Conservation (phyloP, 441 rosid genomes). For the Metrosideros polymorpha region DNA sequence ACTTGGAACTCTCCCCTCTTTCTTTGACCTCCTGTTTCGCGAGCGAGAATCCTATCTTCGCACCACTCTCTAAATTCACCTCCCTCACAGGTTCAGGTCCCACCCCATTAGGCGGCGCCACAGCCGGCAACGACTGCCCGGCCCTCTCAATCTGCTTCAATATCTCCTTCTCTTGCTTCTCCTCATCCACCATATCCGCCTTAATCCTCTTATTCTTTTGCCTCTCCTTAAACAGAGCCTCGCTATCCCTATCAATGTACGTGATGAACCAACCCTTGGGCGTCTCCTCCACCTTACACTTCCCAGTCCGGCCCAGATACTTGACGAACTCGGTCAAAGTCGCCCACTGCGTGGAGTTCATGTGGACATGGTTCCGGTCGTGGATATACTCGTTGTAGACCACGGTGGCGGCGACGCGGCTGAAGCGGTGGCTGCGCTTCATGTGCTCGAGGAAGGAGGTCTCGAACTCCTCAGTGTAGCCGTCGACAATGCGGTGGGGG, state of each 20-base stretch:
- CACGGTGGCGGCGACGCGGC: constrained; percentile 87
- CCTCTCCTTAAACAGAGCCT: constrained; percentile 76
- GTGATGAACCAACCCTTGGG: constrained; percentile 98
- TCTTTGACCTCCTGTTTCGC: constrained; percentile 24
- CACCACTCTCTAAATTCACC: constrained; percentile 43
- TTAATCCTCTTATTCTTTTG: constrained; percentile 72
- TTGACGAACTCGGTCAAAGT: constrained; percentile 84
- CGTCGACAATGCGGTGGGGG: constrained; percentile 61
- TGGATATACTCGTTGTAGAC: constrained; percentile 88
- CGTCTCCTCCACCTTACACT: constrained; percentile 92
- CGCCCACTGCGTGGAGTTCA: constrained; percentile 91
- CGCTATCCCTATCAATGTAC: constrained; percentile 78
- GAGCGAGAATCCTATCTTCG: constrained; percentile 63
- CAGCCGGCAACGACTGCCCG: constrained; percentile 16
- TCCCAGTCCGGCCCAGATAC: constrained; percentile 67
- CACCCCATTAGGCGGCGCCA: not conserved
- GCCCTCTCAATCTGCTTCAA: constrained; percentile 79
- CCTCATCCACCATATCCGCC: constrained; percentile 78
- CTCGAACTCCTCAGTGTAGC: constrained; percentile 89
- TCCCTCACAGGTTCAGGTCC: constrained; percentile 16
- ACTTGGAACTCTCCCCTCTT: constrained; percentile 35
- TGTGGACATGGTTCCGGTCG: constrained; percentile 81
- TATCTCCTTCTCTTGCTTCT: constrained; percentile 81
- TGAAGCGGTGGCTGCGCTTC: constrained; percentile 75
- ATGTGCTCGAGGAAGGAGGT: constrained; percentile 60